Conservation (phyloP, 805 yeast species). For the Saccharomycopsis fibuligera region DNA sequence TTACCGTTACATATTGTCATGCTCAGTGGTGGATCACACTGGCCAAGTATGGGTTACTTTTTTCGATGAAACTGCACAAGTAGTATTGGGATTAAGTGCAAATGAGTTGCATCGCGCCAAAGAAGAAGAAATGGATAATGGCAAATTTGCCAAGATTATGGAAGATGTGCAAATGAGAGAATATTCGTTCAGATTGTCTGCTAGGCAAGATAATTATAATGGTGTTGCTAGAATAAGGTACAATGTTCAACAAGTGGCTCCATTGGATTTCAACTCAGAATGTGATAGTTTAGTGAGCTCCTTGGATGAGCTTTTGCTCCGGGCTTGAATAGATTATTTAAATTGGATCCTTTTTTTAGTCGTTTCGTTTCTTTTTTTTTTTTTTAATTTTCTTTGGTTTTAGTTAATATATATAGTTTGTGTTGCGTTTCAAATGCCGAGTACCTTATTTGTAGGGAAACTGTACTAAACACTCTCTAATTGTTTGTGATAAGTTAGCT, state of each 20-base stretch:
- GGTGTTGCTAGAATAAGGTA: slow-evolving; percentile 73
- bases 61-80: slow-evolving; percentile 78
- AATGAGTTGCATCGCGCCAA: slow-evolving; percentile 51
- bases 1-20: slow-evolving; percentile 74
- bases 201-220: slow-evolving; percentile 77
- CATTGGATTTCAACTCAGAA: slow-evolving; percentile 53
- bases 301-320: slow-evolving; percentile 29
- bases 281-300: slow-evolving; percentile 48
- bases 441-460: no score
- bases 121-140: slow-evolving; percentile 37
- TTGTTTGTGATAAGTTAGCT: no score
- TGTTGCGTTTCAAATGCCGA: no score
- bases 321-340: neutral
- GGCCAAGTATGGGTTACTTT: slow-evolving; percentile 83
- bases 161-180: slow-evolving; percentile 57
- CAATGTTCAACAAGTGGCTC: slow-evolving; percentile 49
- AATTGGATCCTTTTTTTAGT: neutral
- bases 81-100: slow-evolving; percentile 57
- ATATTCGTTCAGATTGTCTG: slow-evolving; percentile 69
- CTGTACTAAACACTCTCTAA: no score
- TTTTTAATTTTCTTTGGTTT: neutral
- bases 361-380: neutral
- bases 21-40: slow-evolving; percentile 70
- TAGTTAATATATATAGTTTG: neutral
- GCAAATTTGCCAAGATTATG: slow-evolving; percentile 39